Base-by-base conservation (phyloP, 208 protist genomes). In the Herpetomonas samuelpessoai region DNA sequence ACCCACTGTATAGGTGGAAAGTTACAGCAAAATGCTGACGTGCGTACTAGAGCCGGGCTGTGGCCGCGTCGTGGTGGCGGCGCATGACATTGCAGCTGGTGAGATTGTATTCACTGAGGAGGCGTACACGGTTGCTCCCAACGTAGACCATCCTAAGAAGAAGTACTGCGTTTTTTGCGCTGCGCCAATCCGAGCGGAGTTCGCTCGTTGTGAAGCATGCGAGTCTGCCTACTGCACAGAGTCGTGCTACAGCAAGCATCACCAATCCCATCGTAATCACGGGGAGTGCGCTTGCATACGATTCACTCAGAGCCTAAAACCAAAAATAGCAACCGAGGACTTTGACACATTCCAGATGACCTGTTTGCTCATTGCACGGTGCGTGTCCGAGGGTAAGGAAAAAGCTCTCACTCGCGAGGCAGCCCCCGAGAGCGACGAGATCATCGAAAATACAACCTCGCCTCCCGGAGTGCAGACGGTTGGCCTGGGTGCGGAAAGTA, bases 271-370 rank as follows among this genome's bases (percentile, higher is more conserved):
- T 22, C 18, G 1, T 0, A 29, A 51, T 7, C 49, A 38, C 6
- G 58, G 62, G n/a, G 74, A 79, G 39, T 81, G 74, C 26, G 64
- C 59, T 16, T 69, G 54, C 7, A 18, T 71, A 24, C 41, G 38
- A 21, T 67, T 79, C 9, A 55, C 55, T 3, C 53, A 68, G n/a
- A 18, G 47, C 0, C 30, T 67, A 1, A 21, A 50, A 1, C 25
- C 44, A 12, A 48, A 24, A 30, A 44, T 81, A 3, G 61, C 66
- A 0, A 25, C 51, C 0, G 61, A 79, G 45, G 79, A 79, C 35
- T 48, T 57, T 18, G 71, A 62, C 24, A 81, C 71, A 14, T 76
- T 76, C 51, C 49, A 62, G 22, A 74, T 74, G 49, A 31, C 57
- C 0, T 68, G 49, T 29, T 44, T 79, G 1, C 35, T 76, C 0